Base-by-base conservation (phyloP, 2,329 filamentous ascomycete species). In the Septoria petroselini region DNA sequence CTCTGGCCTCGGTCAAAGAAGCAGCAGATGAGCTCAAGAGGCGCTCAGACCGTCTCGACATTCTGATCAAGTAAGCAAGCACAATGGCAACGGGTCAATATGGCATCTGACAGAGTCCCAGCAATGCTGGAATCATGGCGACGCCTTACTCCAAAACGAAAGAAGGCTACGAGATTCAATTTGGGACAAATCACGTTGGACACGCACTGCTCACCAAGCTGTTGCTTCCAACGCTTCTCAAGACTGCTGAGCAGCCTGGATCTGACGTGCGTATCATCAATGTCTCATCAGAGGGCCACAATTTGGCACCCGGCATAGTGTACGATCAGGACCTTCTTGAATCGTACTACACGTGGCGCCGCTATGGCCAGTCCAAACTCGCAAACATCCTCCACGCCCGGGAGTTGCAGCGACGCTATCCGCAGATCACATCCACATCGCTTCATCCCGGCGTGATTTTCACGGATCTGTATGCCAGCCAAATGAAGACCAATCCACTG, bases 401-500 rank as follows among this genome's bases (percentile, higher is more conserved):
- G 7, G 85, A 82, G 50, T 75, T 86, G 14, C 68, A 74, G 9
- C 71, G 73, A 9, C 76, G 83, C 44, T 67, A 81, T 34, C 78
- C 81, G 0, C 80, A 79, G 4, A 74, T 86, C 34, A 67, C 85
- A 11, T 76, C 78, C 60, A 85, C 85, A 55, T 76, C 78, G 0
- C 74, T 78, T 0, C 82, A 86, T 47, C 83, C 83, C 0, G 83
- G 83, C 0, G 74, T 86, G 15, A 82, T 85, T 18, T 77, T 81
- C 41, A 84, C 81, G 1, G 76, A 78, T 53, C 76, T 80, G n/a
- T 62, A 60, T 29, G 51, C 34, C n/a, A 42, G 52, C 7, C 48
- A 55, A 35, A 38, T 48, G 39, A 18, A 53, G 46, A 51, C 48
- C 5, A 58, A 49, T 43, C 19, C 41, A 11, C 4, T 55, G 11